phyloP scores from a whole-genome alignment of 352 stramenopile genomes.

The Elongisporangium anandrum region DNA sequence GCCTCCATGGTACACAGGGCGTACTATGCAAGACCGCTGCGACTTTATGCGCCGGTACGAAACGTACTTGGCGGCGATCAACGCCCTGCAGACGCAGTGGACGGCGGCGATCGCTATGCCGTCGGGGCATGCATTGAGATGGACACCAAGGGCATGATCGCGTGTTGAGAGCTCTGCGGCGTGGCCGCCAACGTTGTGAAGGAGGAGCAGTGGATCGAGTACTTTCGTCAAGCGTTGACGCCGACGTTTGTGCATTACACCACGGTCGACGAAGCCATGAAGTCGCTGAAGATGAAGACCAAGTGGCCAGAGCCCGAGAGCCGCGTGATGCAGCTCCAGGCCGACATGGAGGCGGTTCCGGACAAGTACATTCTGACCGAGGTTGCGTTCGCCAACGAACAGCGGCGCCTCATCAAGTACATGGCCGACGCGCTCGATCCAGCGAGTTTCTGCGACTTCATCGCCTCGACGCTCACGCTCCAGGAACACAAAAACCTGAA shows the following conservation, averaged over 20 bases:
- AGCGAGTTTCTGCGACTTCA: not conserved
- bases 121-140: not conserved
- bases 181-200: not conserved
- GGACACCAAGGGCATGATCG: not conserved
- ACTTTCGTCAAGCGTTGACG: not conserved
- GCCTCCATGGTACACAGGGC: not conserved
- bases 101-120: not conserved
- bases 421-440: not conserved
- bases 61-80: not conserved
- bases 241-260: not conserved
- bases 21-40: not conserved
- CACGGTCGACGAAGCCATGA: not conserved
- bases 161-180: not conserved
- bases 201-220: slow-evolving; percentile 1
- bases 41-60: slow-evolving; percentile 3
- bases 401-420: not conserved
- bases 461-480: not conserved
- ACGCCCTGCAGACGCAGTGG: slow-evolving; percentile 1
- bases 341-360: not conserved
- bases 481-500: not conserved
- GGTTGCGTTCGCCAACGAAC: slow-evolving; percentile 1
- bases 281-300: not conserved
- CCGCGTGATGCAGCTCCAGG: not conserved
- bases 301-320: not conserved
- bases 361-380: not conserved